These are phyloP conservation scores for Scedosporium aurantiacum DNA, from an alignment of 2,329 filamentous ascomycete species.

Conservation along the genomic window DNA sequence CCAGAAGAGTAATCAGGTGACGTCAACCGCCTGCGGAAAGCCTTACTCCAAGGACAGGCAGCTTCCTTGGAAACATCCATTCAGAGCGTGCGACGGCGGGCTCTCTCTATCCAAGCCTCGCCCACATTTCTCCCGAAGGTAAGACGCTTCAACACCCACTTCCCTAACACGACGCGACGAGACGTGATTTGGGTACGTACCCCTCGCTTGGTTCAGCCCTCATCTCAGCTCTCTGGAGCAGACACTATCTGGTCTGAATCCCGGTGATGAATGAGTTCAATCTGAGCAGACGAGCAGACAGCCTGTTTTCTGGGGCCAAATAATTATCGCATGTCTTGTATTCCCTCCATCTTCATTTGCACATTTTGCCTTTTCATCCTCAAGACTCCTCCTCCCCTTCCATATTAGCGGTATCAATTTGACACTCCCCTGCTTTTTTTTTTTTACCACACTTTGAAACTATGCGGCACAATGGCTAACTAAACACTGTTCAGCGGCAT, in stretches of 20 bases:
- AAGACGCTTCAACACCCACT: not conserved
- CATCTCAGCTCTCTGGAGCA: not conserved
- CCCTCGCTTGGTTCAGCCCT: not conserved
- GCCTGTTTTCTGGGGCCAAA: not conserved
- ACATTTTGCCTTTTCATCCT: not conserved
- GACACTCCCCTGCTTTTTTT: not conserved
- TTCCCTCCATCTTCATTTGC: not conserved
- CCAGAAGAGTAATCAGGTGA: not conserved
- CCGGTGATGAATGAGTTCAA: not conserved
- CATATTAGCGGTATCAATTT: not conserved
- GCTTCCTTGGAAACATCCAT: not conserved
- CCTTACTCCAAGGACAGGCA: not conserved
- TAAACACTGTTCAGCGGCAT: not conserved
- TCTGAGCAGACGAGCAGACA: not conserved
- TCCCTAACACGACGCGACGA: conserved; percentile 2
- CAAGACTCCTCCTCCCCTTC: not conserved
- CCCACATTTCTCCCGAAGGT: not conserved
- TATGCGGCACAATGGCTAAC: not conserved
- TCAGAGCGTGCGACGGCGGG: not conserved
- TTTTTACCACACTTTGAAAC: not conserved
- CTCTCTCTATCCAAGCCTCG: not conserved
- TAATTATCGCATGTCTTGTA: not conserved
- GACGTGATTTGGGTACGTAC: conserved; percentile 7
- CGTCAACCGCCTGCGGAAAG: conserved; percentile 7
- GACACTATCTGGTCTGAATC: not conserved